phyloP scores from a whole-genome alignment of 2,329 filamentous ascomycete species.

The Penicillium occitanis region DNA sequence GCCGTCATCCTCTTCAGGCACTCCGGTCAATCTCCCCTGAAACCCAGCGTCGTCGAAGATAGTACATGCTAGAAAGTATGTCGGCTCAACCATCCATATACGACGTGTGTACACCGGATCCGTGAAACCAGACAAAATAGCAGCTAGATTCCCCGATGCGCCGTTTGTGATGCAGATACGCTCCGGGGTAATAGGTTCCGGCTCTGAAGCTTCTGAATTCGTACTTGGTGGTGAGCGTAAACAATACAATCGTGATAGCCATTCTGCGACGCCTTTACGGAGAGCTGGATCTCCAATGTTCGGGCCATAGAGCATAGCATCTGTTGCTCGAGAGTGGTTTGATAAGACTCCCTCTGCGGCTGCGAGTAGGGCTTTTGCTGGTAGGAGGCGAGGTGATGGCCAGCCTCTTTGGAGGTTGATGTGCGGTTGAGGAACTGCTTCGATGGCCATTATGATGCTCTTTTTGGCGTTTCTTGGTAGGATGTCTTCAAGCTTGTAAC shows the following conservation, averaged over 20 bases:
- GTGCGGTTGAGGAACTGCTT: background rate
- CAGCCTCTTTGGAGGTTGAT: slow-evolving; percentile 12
- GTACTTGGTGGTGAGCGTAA: slow-evolving; percentile 1
- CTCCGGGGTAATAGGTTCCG: background rate
- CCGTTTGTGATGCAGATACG: slow-evolving; percentile 11
- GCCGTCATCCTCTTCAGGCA: background rate
- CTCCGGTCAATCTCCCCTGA: background rate
- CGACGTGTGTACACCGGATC: background rate
- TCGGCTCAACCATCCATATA: slow-evolving; percentile 11
- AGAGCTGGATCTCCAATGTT: slow-evolving; percentile 13
- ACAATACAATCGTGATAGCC: background rate
- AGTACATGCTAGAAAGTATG: slow-evolving; percentile 4
- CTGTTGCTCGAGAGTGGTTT: background rate
- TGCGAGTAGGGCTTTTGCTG: background rate
- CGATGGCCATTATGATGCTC: background rate
- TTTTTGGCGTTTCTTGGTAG: background rate
- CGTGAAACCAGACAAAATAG: background rate
- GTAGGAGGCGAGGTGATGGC: slow-evolving; percentile 5
- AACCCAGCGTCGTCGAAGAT: slow-evolving; percentile 6
- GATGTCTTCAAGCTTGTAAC: background rate
- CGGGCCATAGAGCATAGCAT: slow-evolving; percentile 4
- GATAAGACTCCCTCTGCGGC: background rate
- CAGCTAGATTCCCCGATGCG: slow-evolving; percentile 1
- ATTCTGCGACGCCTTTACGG: slow-evolving; percentile 3
- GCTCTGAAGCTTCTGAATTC: background rate